Conservation (phyloP, 257 asterid species). For the Solanum etuberosum region DNA sequence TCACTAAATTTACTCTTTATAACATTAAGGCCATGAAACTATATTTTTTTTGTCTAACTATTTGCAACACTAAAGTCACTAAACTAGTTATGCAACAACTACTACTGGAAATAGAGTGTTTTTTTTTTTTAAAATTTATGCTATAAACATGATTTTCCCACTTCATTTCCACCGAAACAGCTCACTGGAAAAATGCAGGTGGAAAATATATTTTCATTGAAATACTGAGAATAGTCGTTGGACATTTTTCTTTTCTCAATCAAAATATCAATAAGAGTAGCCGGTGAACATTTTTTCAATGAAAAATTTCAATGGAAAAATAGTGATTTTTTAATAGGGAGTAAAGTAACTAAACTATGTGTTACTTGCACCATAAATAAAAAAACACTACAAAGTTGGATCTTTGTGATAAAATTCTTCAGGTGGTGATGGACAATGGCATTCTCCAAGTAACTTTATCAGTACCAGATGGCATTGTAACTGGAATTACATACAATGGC, state of each 20-base stretch:
- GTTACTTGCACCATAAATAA: too few relatives aligned
- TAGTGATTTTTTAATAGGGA: not conserved
- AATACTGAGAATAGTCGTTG: not conserved
- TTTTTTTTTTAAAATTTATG: not conserved
- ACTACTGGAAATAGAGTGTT: not conserved
- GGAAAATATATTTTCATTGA: not conserved
- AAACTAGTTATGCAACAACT: not conserved
- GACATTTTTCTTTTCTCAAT: too few relatives aligned
- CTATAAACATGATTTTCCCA: not conserved
- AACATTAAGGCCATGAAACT: not conserved
- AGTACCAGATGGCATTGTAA: constrained; percentile 62
- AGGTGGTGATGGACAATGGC: constrained; percentile 76
- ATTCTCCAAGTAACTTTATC: constrained; percentile 50
- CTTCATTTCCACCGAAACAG: too few relatives aligned
- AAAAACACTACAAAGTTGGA: not conserved
- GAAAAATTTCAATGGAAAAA: not conserved
- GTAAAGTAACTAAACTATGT: not conserved
- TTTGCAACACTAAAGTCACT: not conserved
- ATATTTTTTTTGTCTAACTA: not conserved
- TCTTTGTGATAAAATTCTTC: not conserved
- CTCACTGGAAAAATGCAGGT: not conserved
- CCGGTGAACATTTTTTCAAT: not conserved
- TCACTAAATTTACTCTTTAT: not conserved
- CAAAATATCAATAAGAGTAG: not conserved
- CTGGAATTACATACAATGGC: constrained; percentile 44